Conservation (phyloP, 306 rosid genomes). For the Oemleria cerasiformis region DNA sequence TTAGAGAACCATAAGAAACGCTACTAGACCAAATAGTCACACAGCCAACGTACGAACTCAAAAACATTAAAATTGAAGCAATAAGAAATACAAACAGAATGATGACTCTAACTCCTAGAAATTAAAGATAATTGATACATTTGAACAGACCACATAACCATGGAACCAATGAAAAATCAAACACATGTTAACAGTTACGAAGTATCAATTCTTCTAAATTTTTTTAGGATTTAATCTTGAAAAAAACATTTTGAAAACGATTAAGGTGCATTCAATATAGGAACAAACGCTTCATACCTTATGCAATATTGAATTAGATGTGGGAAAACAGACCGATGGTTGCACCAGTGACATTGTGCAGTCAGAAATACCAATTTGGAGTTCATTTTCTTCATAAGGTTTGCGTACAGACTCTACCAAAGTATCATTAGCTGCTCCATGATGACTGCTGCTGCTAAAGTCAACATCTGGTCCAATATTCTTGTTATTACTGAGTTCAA, state of each 20-base stretch:
- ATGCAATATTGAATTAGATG: slow-evolving; percentile 35
- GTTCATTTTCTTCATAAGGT: slow-evolving; percentile 34
- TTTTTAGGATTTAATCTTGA: not conserved
- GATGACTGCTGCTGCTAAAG: slow-evolving; percentile 24
- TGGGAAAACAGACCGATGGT: slow-evolving; percentile 36
- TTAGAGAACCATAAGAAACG: not conserved
- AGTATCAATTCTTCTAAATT: not conserved
- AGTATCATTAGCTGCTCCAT: slow-evolving; percentile 32
- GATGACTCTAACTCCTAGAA: not conserved
- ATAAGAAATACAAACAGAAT: not conserved
- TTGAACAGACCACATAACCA: not conserved
- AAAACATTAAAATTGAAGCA: not conserved
- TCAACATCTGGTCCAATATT: slow-evolving; percentile 30
- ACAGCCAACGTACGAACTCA: not conserved
- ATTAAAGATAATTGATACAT: slow-evolving; percentile 2
- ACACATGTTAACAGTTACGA: not conserved
- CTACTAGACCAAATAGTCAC: not conserved
- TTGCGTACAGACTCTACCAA: slow-evolving; percentile 29
- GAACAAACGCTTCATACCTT: slow-evolving; percentile 42
- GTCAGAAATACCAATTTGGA: slow-evolving; percentile 31
- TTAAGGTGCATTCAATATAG: slow-evolving; percentile 19
- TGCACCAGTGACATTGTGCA: slow-evolving; percentile 36
- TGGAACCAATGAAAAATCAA: not conserved
- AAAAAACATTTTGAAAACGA: not conserved
- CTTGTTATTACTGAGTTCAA: slow-evolving; percentile 29